These are phyloP conservation scores for Jackrogersella multiformis DNA, from an alignment of 495 filamentous ascomycete species.

Conservation along the genomic window DNA sequence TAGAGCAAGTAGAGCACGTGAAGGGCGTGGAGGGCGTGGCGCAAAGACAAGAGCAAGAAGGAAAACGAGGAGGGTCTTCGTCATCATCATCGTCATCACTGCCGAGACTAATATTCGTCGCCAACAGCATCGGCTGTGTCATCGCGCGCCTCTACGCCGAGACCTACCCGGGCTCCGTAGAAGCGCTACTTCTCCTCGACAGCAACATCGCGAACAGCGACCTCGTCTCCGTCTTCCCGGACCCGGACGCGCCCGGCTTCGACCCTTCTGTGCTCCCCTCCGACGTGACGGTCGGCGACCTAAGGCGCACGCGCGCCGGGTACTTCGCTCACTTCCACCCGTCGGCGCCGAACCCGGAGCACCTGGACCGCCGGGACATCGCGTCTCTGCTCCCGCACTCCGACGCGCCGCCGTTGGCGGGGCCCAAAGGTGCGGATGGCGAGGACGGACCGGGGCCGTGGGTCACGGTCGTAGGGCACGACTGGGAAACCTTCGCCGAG, in stretches of 20 bases:
- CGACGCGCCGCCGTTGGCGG: conserved; percentile 56
- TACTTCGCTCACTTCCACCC: conserved; percentile 61
- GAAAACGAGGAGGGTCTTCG: too few relatives aligned
- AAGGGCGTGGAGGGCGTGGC: too few relatives aligned
- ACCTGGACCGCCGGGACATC: conserved; percentile 62
- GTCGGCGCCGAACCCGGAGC: conserved; percentile 63
- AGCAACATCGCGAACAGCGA: conserved; percentile 70
- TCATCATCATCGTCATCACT: conserved; percentile 27
- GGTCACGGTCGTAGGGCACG: conserved; percentile 69
- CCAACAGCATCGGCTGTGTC: conserved; percentile 68
- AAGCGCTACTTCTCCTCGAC: conserved; percentile 66
- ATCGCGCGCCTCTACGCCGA: conserved; percentile 66
- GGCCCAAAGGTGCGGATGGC: conserved; percentile 48
- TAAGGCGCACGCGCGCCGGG: conserved; percentile 56
- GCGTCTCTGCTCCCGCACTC: conserved; percentile 59
- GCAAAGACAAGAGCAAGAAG: background rate
- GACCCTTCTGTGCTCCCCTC: conserved; percentile 52
- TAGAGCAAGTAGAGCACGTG: too few relatives aligned
- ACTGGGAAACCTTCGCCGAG: conserved; percentile 65
- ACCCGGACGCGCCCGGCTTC: conserved; percentile 64
- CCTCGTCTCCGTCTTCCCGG: conserved; percentile 66
- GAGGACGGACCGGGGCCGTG: conserved; percentile 48
- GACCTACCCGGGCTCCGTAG: conserved; percentile 55
- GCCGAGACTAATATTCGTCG: conserved; percentile 58
- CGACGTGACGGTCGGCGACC: conserved; percentile 55